phyloP scores from a whole-genome alignment of 768 basidiomycete species.

The Russula sp. region DNA sequence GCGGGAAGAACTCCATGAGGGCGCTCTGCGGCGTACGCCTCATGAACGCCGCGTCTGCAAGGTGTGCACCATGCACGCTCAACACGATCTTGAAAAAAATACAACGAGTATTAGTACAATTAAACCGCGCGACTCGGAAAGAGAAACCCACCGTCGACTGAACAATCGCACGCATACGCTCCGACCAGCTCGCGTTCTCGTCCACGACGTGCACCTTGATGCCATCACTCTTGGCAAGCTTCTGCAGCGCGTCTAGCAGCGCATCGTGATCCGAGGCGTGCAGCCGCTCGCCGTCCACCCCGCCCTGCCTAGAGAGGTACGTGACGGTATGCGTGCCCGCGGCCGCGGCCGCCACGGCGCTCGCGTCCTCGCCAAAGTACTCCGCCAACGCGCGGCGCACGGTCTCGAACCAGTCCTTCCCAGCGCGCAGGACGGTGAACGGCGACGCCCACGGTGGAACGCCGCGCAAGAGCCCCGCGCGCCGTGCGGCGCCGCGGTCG shows the following conservation, averaged over 20 bases:
- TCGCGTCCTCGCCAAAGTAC: slow-evolving; percentile 35
- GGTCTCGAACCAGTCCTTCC: slow-evolving; percentile 38
- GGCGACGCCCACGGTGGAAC: slow-evolving; percentile 32
- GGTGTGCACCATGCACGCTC: slow-evolving; percentile 18
- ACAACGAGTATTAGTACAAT: neutral
- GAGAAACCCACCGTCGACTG: slow-evolving; percentile 18
- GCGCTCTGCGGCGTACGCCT: slow-evolving; percentile 8
- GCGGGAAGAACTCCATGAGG: slow-evolving; percentile 24
- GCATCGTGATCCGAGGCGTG: slow-evolving; percentile 49
- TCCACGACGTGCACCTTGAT: slow-evolving; percentile 15
- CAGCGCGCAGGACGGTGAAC: slow-evolving; percentile 35
- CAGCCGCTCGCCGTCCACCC: slow-evolving; percentile 42
- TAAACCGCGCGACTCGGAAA: neutral
- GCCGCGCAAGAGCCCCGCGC: slow-evolving; percentile 10
- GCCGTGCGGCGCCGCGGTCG: slow-evolving; percentile 61
- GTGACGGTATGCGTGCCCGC: slow-evolving; percentile 47
- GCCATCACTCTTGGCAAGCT: slow-evolving; percentile 34
- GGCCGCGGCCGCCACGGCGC: slow-evolving; percentile 20
- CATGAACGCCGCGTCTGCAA: slow-evolving; percentile 21
- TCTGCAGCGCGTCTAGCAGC: slow-evolving; percentile 51
- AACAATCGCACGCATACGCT: slow-evolving; percentile 20
- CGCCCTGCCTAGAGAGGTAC: slow-evolving; percentile 61
- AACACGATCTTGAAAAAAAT: slow-evolving; percentile 12
- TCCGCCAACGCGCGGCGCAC: slow-evolving; percentile 38
- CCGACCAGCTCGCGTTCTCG: slow-evolving; percentile 17